Conservation (phyloP, 2,329 filamentous ascomycete species). For the Colletotrichum sp. region DNA sequence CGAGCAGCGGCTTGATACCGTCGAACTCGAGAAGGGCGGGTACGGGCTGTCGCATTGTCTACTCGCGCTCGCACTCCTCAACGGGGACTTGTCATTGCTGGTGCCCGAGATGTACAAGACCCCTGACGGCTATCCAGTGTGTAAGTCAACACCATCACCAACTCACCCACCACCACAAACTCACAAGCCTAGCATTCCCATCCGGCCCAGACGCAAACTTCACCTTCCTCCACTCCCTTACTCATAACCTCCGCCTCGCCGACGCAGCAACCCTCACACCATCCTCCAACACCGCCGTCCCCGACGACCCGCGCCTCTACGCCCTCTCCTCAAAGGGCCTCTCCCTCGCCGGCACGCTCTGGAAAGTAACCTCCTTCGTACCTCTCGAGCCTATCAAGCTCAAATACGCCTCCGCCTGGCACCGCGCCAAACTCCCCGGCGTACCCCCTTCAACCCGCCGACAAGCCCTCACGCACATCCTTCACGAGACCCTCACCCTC, state of each 20-base stretch:
- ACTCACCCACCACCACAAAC: background rate
- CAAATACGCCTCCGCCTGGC: background rate
- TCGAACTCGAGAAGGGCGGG: background rate
- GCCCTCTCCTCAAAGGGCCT: background rate
- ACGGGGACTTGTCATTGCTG: background rate
- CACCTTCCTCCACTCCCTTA: background rate
- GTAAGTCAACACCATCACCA: background rate
- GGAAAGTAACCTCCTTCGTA: background rate
- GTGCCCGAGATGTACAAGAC: background rate
- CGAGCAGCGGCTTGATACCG: background rate
- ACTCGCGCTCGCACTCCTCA: background rate
- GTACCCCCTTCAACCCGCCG: rapidly evolving
- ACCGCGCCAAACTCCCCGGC: background rate
- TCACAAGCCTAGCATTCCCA: background rate
- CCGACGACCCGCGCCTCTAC: background rate
- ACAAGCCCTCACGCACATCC: background rate
- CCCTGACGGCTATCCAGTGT: rapidly evolving
- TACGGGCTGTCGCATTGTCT: background rate
- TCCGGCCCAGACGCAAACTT: background rate
- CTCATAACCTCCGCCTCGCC: background rate
- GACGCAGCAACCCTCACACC: background rate
- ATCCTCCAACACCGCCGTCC: background rate
- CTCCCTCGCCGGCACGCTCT: background rate
- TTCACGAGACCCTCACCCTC: background rate
- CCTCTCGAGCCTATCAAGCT: background rate